Percentiles rank a stretch among this genome's conserved stretches.
Evolutionary conservation across 306 rosid genomes (phyloP).

Genomic region (Pyrus betulifolia): DNA sequence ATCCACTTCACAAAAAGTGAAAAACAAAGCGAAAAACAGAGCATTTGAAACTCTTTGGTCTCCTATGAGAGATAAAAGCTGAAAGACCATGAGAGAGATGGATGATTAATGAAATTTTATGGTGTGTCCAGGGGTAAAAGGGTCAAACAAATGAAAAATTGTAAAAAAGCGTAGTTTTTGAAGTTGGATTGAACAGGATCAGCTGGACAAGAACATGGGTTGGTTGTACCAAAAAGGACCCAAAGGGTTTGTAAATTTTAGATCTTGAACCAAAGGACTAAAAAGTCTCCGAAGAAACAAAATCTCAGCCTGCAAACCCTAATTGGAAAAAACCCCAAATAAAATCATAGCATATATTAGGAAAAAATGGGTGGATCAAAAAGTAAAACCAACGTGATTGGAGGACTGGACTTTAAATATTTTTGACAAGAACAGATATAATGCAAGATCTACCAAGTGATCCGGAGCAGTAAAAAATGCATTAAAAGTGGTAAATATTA

Average conservation of each 20-base stretch:
- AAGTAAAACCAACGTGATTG: neutral
- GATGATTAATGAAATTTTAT: neutral
- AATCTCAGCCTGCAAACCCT: neutral
- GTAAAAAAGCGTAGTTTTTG: neutral
- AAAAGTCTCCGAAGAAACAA: neutral
- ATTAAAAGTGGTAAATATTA: neutral
- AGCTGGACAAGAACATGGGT: neutral
- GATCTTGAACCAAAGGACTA: neutral
- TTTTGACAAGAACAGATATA: neutral
- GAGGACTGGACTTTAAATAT: neutral
- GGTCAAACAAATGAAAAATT: neutral
- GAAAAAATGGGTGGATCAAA: neutral
- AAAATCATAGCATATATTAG: neutral
- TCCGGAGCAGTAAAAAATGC: neutral
- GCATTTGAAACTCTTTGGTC: neutral
- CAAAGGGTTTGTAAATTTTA: neutral
- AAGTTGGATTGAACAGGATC: neutral
- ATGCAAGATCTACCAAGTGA: neutral
- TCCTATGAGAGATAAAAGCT: neutral
- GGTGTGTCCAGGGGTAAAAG: constrained; percentile 11
- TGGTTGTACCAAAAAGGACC: neutral
- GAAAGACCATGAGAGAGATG: neutral
- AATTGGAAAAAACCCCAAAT: neutral
- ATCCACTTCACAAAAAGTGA: neutral
- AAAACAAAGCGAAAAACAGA: neutral